Evolutionary conservation across 306 rosid species (phyloP), one percentile per base, ranked within the genome.

Genomic region (Inga laurina): DNA sequence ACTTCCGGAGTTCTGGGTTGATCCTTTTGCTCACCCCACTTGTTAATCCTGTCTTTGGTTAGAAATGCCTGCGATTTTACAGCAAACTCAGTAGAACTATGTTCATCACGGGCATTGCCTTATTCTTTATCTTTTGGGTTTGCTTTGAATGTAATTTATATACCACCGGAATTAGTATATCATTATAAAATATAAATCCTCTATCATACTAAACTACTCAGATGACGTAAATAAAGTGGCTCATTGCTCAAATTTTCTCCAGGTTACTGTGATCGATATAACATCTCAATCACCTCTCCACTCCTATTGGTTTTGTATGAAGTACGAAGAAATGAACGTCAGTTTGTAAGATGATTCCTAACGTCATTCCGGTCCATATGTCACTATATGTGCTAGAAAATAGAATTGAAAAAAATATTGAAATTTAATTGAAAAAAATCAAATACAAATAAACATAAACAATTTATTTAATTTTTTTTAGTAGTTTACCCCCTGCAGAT

Each of bases 291-390:
- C 64, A 91, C 98, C 97, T 95, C 97, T 45, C 49, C 10, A 2
- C 10, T 45, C 3, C 49, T 3, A 45, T 10, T 3, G 49, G 49
- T 45, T 45, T 45, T 45, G 49, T 45, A 45, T 39, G 0, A 45
- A 8, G 49, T 39, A 39, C 6, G 49, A 45, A 11, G 49, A 45
- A 45, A 2, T 8, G 3, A 45, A 10, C 49, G 13, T 11, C 10
- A 45, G 49, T 10, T 74, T 95, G 98, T 13, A 93, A 12, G 39
- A 95, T 12, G 6, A 95, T 93, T 75, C 98, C 98, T 1, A 30
- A 0, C 48, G 93, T 35, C 97, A 95, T 93, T 22, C 98, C 95
- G 0, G 12, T 78, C 96, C 98, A 93, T 14, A 92, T 95, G 8
- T 97, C 30, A 27, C 30, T 27, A 27, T 27, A 27, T 27, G 30